phyloP scores from a whole-genome alignment of 192 early-diverging fungal species.

The Chytriomyces sp. region DNA sequence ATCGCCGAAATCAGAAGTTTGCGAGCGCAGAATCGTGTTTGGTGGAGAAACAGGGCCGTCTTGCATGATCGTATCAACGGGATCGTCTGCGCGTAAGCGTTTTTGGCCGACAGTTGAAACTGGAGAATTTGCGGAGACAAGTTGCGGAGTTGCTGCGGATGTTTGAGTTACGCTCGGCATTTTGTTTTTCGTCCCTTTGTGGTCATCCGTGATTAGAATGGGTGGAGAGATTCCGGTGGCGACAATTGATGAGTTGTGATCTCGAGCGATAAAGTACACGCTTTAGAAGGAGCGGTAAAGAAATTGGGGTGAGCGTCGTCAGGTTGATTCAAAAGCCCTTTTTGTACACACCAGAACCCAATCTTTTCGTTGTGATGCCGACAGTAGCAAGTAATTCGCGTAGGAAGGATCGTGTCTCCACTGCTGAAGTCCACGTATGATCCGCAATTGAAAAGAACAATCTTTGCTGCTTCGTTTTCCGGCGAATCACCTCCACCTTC shows the following conservation, averaged over 20 bases:
- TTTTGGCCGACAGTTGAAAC: conserved; percentile 38
- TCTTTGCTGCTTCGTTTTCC: conserved; percentile 75
- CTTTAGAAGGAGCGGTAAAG: conserved; percentile 38
- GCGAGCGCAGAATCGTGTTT: conserved; percentile 23
- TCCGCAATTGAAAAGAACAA: conserved; percentile 88
- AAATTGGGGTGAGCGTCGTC: background rate
- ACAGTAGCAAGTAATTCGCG: conserved; percentile 96
- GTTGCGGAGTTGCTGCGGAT: background rate
- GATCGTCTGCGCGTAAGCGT: conserved; percentile 43
- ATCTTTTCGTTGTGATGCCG: conserved; percentile 92
- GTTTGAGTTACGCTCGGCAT: background rate
- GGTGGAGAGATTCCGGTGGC: conserved; percentile 85
- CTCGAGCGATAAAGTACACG: conserved; percentile 79
- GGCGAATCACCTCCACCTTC: conserved; percentile 62
- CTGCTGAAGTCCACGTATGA: conserved; percentile 85
- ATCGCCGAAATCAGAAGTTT: conserved; percentile 21
- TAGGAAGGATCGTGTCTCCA: conserved; percentile 87
- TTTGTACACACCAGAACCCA: conserved; percentile 78
- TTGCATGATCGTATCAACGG: conserved; percentile 3
- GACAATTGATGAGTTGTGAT: conserved; percentile 67
- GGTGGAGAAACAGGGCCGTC: conserved; percentile 11
- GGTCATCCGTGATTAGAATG: conserved; percentile 97
- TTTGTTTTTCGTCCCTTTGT: conserved; percentile 84
- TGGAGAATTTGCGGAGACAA: background rate
- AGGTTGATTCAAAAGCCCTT: background rate